These are phyloP conservation scores for Lepidium aucheri DNA, from an alignment of 345 rosid species.

Conservation along the genomic window DNA sequence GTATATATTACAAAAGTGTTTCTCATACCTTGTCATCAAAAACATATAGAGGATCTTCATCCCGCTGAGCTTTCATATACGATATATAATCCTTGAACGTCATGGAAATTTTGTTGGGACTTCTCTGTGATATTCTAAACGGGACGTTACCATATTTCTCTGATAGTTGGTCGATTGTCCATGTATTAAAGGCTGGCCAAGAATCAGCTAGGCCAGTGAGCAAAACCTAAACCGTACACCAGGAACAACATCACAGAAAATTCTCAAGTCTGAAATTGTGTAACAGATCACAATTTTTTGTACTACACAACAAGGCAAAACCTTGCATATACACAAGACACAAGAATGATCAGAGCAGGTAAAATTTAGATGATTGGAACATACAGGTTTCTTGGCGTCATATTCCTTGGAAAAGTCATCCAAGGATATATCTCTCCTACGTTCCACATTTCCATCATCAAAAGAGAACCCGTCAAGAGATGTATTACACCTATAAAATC, in stretches of 20 bases:
- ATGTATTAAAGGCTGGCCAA: slow-evolving; percentile 86
- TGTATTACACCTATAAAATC: slow-evolving; percentile 78
- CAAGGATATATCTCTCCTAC: slow-evolving; percentile 41
- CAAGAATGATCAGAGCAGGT: not conserved
- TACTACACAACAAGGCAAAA: not conserved
- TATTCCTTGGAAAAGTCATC: slow-evolving; percentile 51
- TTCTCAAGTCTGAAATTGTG: not conserved
- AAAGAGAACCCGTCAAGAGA: slow-evolving; percentile 55
- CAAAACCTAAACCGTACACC: slow-evolving; percentile 46
- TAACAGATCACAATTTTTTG: not conserved
- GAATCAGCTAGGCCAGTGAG: slow-evolving; percentile 67
- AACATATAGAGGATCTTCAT: slow-evolving; percentile 93
- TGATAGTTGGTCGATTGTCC: slow-evolving; percentile 67
- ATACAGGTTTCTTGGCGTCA: slow-evolving; percentile 74
- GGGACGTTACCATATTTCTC: slow-evolving; percentile 54
- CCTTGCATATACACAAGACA: not conserved
- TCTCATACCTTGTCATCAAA: slow-evolving; percentile 78
- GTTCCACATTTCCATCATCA: slow-evolving; percentile 67
- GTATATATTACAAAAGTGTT: not conserved
- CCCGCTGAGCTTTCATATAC: slow-evolving; percentile 68
- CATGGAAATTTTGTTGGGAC: slow-evolving; percentile 54
- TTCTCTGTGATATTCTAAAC: slow-evolving; percentile 83
- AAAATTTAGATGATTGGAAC: not conserved
- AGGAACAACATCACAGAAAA: not conserved
- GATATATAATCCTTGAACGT: slow-evolving; percentile 75